A percentile compares a stretch with the other conserved stretches of the same genome.
These are phyloP conservation scores for Sonneratia caseolaris DNA, from an alignment of 345 rosid genomes.

Conservation along the genomic window DNA sequence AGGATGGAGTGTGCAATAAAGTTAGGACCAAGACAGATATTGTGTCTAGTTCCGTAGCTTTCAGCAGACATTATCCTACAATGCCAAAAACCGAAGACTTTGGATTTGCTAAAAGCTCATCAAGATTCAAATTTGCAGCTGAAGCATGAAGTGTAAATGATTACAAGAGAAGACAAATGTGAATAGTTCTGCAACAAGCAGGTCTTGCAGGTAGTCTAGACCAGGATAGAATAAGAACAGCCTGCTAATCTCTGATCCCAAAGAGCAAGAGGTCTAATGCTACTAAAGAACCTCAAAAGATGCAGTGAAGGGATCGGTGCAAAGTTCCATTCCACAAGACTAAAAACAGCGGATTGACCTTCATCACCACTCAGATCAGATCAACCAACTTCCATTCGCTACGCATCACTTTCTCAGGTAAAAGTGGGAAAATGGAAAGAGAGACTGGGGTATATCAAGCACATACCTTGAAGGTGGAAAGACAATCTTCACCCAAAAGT, in stretches of 20 bases:
- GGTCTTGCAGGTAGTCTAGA: not conserved
- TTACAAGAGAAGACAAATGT: not conserved
- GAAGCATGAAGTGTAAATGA: not conserved
- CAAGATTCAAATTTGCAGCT: not conserved
- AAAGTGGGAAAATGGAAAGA: conserved; percentile 1
- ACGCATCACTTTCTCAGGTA: not conserved
- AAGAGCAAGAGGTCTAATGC: not conserved
- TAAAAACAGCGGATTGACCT: not conserved
- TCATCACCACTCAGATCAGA: conserved; percentile 3
- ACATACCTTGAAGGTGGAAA: conserved; percentile 25
- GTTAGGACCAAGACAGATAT: not conserved
- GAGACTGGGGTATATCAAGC: conserved; percentile 7
- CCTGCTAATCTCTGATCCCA: not conserved
- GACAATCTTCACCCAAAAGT: conserved; percentile 13
- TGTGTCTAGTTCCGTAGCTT: not conserved
- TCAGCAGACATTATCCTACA: not conserved
- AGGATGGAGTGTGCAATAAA: not conserved
- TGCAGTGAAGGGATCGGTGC: not conserved
- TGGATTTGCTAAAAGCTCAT: not conserved
- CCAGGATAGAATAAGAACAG: not conserved
- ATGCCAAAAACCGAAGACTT: not conserved
- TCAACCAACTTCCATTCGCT: conserved; percentile 4
- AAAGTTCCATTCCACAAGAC: not conserved
- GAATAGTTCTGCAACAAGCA: not conserved
- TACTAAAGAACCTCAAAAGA: not conserved